Conservation (phyloP, 78 protist species). For the Cavenderia fasciculata region DNA sequence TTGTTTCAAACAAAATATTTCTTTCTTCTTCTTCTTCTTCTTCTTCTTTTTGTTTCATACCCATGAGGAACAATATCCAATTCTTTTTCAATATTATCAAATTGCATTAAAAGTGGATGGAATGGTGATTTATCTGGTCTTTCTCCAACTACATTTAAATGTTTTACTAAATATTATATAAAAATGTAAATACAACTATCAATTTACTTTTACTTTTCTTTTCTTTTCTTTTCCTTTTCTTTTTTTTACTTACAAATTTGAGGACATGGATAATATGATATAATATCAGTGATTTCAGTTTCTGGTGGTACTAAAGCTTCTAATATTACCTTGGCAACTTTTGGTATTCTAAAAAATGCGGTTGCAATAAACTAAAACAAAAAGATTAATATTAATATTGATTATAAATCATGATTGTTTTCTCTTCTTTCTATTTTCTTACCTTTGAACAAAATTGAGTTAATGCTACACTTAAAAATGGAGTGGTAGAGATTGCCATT, state of each 20-base stretch:
- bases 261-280: constrained; percentile 57
- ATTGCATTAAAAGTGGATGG: constrained; percentile 46
- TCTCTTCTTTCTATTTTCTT: background rate
- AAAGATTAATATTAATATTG: background rate
- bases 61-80: constrained; percentile 23
- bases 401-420: background rate
- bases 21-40: too few relatives aligned
- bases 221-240: too few relatives aligned
- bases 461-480: constrained; percentile 18
- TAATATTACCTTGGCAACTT: constrained; percentile 33
- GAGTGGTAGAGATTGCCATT: background rate
- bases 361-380: constrained; percentile 27
- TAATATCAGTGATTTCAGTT: constrained; percentile 58
- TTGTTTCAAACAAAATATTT: too few relatives aligned
- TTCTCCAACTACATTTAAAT: constrained; percentile 35
- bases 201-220: too few relatives aligned
- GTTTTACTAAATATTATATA: constrained; percentile 37
- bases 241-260: background rate
- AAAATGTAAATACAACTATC: background rate
- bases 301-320: constrained; percentile 70
- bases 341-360: constrained; percentile 61
- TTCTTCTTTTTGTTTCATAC: too few relatives aligned
- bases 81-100: constrained; percentile 4
- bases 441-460: constrained; percentile 69
- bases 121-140: constrained; percentile 72